Evolutionary conservation across 2,329 filamentous ascomycete species (phyloP), one percentile per base, ranked within the genome.

Genomic region (Fusarium avenaceum): DNA sequence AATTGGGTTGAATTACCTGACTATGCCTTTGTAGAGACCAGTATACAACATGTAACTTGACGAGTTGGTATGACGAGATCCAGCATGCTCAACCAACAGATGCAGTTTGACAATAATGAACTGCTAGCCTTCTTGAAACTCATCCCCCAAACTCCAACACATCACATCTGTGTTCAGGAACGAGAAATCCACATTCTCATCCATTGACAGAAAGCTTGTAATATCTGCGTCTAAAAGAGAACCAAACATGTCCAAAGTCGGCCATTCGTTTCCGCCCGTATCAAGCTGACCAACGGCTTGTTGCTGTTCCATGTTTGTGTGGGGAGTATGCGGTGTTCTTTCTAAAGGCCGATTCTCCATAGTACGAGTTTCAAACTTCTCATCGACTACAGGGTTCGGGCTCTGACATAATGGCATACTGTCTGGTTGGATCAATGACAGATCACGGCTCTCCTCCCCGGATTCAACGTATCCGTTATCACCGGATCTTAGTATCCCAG

Each of bases 221-320:
- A 66, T 59, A 5, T 70, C 66, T 2, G 63, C 35, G 0, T 63
- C 57, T 1, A 68, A 38, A 2, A 72, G 39, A 0, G 58, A 56
- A 22, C 61, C 63, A 17, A 63, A 57, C 0, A 66, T 20, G 0
- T 70, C 67, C 2, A 65, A 15, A 3, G 52, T 28, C 0, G 59
- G 56, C 55, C 40, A 45, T 32, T 47, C 48, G 1, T 0, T 57
- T 0, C 20, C 7, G 1, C 8, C 11, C 1, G 17, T 3, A 6
- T 4, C 1, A 2, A 24, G 1, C 2, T 30, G 33, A 0, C 1
- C 15, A 4, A n/a, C 15, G 15, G 7, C 2, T 22, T 24, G 43
- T 6, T 17, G 20, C 0, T 28, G 1, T 8, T n/a, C 33, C 15
- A 28, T 13, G 9, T 26, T 35, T 33, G 19, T 9, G 0, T 40